Evolutionary conservation across 2,329 filamentous ascomycete genomes (phyloP).

Genomic region (Fusarium torulosum): DNA sequence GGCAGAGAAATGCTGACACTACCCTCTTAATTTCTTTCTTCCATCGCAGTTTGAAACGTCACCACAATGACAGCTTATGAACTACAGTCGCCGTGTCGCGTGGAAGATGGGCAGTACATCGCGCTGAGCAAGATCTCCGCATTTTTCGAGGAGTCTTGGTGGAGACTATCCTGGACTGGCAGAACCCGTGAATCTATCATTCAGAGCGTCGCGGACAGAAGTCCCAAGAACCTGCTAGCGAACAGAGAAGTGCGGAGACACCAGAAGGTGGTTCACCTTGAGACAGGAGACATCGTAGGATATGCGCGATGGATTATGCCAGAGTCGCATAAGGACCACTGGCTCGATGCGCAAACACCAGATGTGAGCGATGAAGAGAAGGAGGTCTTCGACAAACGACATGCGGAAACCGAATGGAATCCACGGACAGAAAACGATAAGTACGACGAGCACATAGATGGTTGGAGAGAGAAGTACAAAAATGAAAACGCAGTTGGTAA

Average conservation of each 20-base stretch:
- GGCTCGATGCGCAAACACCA: slow-evolving; percentile 34
- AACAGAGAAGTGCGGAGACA: slow-evolving; percentile 36
- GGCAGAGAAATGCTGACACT: background rate
- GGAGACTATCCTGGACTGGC: slow-evolving; percentile 33
- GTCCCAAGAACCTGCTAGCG: slow-evolving; percentile 35
- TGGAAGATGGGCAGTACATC: slow-evolving; percentile 21
- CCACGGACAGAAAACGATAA: slow-evolving; percentile 10
- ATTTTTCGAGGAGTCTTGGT: slow-evolving; percentile 40
- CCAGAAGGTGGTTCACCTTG: slow-evolving; percentile 34
- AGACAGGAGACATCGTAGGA: slow-evolving; percentile 41
- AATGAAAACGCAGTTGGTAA: slow-evolving; percentile 27
- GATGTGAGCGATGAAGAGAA: slow-evolving; percentile 17
- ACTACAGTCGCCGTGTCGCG: slow-evolving; percentile 16
- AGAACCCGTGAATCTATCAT: slow-evolving; percentile 29
- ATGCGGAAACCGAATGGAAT: slow-evolving; percentile 9
- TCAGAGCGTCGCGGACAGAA: slow-evolving; percentile 22
- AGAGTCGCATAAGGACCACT: slow-evolving; percentile 10
- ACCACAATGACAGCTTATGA: slow-evolving; percentile 10
- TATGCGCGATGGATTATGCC: slow-evolving; percentile 40
- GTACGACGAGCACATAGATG: slow-evolving; percentile 24
- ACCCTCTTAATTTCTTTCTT: background rate
- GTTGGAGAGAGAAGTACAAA: slow-evolving; percentile 26
- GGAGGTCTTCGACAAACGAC: background rate
- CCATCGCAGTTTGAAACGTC: background rate
- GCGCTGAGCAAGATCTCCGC: slow-evolving; percentile 37